Base-by-base conservation (phyloP, 192 early-diverging fungal species). In the Mortierella alpina region DNA sequence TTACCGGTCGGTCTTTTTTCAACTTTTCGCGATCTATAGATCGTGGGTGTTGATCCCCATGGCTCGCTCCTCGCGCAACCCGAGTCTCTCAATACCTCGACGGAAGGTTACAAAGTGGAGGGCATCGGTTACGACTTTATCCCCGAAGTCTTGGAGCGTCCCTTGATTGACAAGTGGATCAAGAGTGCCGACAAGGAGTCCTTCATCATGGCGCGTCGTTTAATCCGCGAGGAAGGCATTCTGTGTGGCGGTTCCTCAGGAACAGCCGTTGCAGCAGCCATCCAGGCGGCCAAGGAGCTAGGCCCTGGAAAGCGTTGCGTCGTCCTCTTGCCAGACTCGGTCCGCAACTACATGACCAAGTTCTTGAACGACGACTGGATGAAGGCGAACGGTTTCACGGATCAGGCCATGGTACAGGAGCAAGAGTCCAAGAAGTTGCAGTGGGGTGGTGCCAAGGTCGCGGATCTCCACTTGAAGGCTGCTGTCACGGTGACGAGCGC, bases 291-390 rank as follows among this genome's bases (percentile, higher is more conserved):
- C 68, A 96, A 94, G 79, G 75, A 84, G 23, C 86, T 99, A 11
- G 93, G 93, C 66, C 87, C 93, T 46, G 96, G 96, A 54, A 92
- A 98, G 84, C 90, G 96, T 58, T 93, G 92, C 75, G 97, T 98
- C 71, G 96, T 99, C 12, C 83, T 99, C 17, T 84, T 99, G 56
- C 93, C 98, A 40, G 98, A 99, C 86, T 97, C 97, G 10, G 96
- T 98, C 68, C 90, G 97, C 64, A 99, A 99, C 89, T 99, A 99
- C 90, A 99, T 99, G 97, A 95, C 96, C 75, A 98, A 99, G 84
- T 97, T 97, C 86, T 91, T 99, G 80, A 96, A 94, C 84, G 98
- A 98, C 82, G 94, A 92, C 48, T 99, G 97, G 98, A 98, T 99
- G 97, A 89, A 90, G 66, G 77, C 81, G 58, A 90, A 92, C 83